Evolutionary conservation across 164 flowering plant genomes (phyloP), one percentile per base, ranked within the genome.

Genomic region (Litsea cubeba): DNA sequence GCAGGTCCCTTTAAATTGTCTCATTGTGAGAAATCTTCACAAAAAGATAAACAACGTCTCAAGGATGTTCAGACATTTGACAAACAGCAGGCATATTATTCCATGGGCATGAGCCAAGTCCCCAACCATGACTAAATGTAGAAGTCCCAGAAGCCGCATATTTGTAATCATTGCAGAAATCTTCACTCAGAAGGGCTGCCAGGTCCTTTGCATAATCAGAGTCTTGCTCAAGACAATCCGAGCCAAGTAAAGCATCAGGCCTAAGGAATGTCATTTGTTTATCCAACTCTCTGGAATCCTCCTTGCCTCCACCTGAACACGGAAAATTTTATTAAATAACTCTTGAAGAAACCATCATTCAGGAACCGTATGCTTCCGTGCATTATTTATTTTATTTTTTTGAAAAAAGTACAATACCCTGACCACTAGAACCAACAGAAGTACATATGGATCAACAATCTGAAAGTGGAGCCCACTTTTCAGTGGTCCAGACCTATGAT

Each of bases 71-170:
- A 28, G 85, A 82, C 80, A 82, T 81, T 50, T 85, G 87, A 74
- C 85, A 82, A 49, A 81, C 88, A 58, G 85, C 77, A 49, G 89
- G 88, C 86, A 89, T 83, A 80, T 79, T 87, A 65, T 83, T 84
- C 92, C 91, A 87, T 1, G 79, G 63, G 71, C 64, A 78, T 65
- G 77, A 76, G 70, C 76, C 77, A 26, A 80, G 65, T 0, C 81
- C 85, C 81, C 83, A 82, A 30, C 77, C 85, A 74, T 83, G 85
- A 77, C 69, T 76, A 26, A 67, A 60, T 35, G 82, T 20, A 35
- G 75, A 30, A 65, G 77, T 26, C 30, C 76, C 87, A 69, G 71
- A 46, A 23, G 77, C 49, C 71, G 78, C 74, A 60, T 79, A 78
- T 78, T 81, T 82, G 76, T 83, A 81, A 30, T 80, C 81, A 62